Base-by-base conservation (phyloP, 2,329 filamentous ascomycete genomes). In the Sporothrix mexicana region DNA sequence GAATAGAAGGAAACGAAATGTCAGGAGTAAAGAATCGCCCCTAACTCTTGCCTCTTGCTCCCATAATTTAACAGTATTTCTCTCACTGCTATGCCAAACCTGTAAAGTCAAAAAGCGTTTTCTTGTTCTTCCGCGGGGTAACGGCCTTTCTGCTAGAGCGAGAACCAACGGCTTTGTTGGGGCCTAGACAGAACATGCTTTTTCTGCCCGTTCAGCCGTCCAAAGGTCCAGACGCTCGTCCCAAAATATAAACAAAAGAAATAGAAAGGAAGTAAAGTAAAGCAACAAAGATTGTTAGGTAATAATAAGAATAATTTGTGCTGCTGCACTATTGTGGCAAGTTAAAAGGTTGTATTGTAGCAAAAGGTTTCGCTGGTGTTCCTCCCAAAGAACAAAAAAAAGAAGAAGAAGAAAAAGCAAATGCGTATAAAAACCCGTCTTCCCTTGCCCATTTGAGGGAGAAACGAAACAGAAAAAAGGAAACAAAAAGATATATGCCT, bases 211-310 rank as follows among this genome's bases (percentile, higher is more conserved):
- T 64, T 64, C 30, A 36, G 30, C 30, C 30, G n/a, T 30, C 51
- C 30, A 20, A 10, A 51, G 25, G 43, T 43, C 17, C 15, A 59
- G 17, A 23, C 51, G n/a, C 10, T 36, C n/a, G 8, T 47, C 23
- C 25, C 66, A 51, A 43, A 55, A 55, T 41, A 13, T 53, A 68
- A 36, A 53, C 66, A 68, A 55, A 53, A 55, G 43, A 30, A 53
- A 15, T 41, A n/a, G 4, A 17, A 36, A 15, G 47, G 13, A 12
- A 20, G 15, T 5, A 45, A 47, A 36, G 36, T 12, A 36, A 10
- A n/a, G 12, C 12, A 20, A 51, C 10, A 36, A 53, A 68, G 13
- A 20, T 12, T 10, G 59, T n/a, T 5, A 9, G 23, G 9, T 36
- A 61, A n/a, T n/a, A 2, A 25, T 30, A 62, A 62, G 30, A 43